Base-by-base conservation (phyloP, 371 early-diverging fungal species). In the Mucor mucedo region DNA sequence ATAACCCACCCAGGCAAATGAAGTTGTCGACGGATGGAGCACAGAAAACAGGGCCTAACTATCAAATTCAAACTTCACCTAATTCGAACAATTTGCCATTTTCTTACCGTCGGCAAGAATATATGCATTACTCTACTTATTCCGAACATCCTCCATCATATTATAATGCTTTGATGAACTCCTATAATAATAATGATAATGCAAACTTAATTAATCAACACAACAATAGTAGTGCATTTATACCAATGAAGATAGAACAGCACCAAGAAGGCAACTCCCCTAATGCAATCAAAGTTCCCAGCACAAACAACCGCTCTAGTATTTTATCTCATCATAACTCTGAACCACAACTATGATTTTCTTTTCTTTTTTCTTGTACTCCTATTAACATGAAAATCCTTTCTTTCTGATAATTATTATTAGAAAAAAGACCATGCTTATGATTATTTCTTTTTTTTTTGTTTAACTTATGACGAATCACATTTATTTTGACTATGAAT, bases 51-150 rank as follows among this genome's bases (percentile, higher is more conserved):
- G 16, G 7, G 6, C n/a, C n/a, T 0, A 44, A 54, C 7, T 62
- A 62, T 47, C 62, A 54, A 39, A 45, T 47, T 14, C 62, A 62
- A 35, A 14, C 32, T 7, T 35, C 48, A 28, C 38, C 54, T 10
- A 45, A 44, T 11, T 10, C 62, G 2, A 54, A 7, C n/a, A 54
- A 53, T 10, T 52, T 50, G 5, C 53, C 61, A 28, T 52, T 30
- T 42, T 42, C 41, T 39, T 47, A 54, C 42, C 62, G 55, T 21
- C 62, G 55, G 11, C 47, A 44, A 27, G 62, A 62, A 10, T 62
- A 54, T 47, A n/a, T 62, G 14, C 53, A 55, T 29, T 62, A 62
- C 9, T 47, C 62, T 39, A 44, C 62, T 29, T 62, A 39, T 55
- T 9, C 62, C 14, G 55, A 55, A 6, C 27, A 28, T 39, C 16